A percentile compares a stretch with the other conserved stretches of the same genome.
phyloP scores from a whole-genome alignment of 2,329 filamentous ascomycete genomes.

The Capronia coronata region DNA sequence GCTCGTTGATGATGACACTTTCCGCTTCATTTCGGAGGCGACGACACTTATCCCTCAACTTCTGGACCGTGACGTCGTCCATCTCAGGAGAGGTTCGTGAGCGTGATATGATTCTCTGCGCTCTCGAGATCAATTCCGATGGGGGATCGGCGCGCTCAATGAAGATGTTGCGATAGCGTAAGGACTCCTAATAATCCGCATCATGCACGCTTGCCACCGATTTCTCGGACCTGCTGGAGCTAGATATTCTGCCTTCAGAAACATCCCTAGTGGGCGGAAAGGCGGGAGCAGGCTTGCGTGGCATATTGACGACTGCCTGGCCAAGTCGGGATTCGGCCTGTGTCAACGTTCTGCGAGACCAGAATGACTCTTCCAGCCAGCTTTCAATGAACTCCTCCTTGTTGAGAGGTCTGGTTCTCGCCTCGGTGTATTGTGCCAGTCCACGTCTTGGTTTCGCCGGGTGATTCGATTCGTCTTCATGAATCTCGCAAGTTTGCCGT shows the following conservation, averaged over 20 bases:
- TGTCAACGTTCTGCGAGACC: constrained; percentile 7
- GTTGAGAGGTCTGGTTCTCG: constrained; percentile 2
- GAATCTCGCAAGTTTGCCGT: constrained; percentile 2
- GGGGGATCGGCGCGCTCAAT: constrained; percentile 7
- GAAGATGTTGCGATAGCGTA: constrained; percentile 8
- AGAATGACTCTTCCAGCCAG: constrained; percentile 10
- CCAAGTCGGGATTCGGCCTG: constrained; percentile 2
- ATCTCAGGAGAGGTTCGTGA: constrained; percentile 10
- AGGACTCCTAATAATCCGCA: constrained; percentile 9
- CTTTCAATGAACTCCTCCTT: constrained; percentile 13
- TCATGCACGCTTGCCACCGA: constrained; percentile 8
- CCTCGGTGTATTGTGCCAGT: not conserved
- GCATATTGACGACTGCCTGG: constrained; percentile 3
- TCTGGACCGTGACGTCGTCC: constrained; percentile 7
- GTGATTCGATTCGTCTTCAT: constrained; percentile 8
- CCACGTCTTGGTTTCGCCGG: constrained; percentile 5
- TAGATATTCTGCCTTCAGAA: constrained; percentile 1
- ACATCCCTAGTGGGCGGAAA: constrained; percentile 2
- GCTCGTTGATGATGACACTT: constrained; percentile 3
- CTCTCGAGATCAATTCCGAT: constrained; percentile 5
- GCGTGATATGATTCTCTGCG: constrained; percentile 10
- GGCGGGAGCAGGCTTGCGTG: not conserved
- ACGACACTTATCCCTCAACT: constrained; percentile 1
- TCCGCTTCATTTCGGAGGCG: constrained; percentile 5
- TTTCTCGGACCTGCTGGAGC: constrained; percentile 12